Conservation (phyloP, 2,329 filamentous ascomycete genomes). For the Akanthomyces uredinophilus region DNA sequence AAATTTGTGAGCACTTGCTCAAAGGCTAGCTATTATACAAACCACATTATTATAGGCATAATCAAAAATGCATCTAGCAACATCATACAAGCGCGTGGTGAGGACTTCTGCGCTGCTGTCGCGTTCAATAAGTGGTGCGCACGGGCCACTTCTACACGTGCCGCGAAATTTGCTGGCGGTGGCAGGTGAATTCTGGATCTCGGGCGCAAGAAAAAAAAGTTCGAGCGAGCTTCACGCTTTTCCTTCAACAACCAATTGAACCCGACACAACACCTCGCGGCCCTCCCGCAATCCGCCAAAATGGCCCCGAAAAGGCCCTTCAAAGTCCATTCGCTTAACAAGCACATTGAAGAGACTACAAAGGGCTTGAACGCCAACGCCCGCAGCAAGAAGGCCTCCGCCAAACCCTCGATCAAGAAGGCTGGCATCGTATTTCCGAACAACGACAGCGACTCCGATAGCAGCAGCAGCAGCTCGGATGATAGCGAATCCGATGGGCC, state of each 20-base stretch:
- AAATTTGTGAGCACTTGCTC: background rate
- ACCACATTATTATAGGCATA: background rate
- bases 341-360: constrained; percentile 34
- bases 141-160: constrained; percentile 13
- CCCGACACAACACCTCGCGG: background rate
- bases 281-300: constrained; percentile 17
- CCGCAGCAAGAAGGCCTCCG: constrained; percentile 28
- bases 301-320: constrained; percentile 34
- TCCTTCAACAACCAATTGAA: constrained; percentile 7
- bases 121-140: background rate
- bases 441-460: constrained; percentile 26
- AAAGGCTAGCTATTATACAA: background rate
- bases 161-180: constrained; percentile 7
- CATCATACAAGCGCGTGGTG: background rate
- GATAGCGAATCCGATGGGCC: constrained; percentile 26
- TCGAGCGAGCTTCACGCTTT: background rate
- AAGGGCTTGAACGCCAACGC: constrained; percentile 30
- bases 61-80: background rate
- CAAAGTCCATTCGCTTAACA: constrained; percentile 33
- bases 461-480: constrained; percentile 28
- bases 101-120: background rate
- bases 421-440: constrained; percentile 26
- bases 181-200: background rate
- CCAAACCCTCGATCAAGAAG: constrained; percentile 25
- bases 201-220: background rate